Conservation (phyloP, 345 rosid species). For the Euphorbia tirucalli region DNA sequence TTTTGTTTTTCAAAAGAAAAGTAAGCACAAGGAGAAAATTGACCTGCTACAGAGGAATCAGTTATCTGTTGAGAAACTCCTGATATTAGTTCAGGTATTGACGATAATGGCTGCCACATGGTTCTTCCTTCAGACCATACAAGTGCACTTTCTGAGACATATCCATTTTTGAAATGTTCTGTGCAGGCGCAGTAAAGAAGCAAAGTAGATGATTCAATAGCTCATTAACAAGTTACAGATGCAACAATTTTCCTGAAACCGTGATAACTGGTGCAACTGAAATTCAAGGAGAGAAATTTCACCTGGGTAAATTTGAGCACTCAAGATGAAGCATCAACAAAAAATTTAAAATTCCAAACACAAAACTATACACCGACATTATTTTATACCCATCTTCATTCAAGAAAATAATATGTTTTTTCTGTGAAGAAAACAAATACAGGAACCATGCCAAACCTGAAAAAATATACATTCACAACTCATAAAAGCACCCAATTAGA, state of each 20-base stretch:
- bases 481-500: background rate
- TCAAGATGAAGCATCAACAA: background rate
- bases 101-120: constrained; percentile 76
- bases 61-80: constrained; percentile 40
- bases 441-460: constrained; percentile 19
- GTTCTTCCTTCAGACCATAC: constrained; percentile 89
- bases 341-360: background rate
- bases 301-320: constrained; percentile 25
- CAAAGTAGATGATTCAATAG: constrained; percentile 43
- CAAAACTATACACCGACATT: background rate
- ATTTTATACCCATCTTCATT: constrained; percentile 9
- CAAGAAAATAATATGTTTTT: background rate
- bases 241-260: constrained; percentile 42
- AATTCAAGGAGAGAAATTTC: constrained; percentile 23
- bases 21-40: background rate
- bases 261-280: constrained; percentile 24
- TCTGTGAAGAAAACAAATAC: background rate
- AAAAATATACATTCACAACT: background rate
- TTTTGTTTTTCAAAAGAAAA: background rate
- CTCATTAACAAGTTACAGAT: constrained; percentile 44
- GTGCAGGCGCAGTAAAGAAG: constrained; percentile 52
- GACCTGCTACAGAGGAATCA: constrained; percentile 42
- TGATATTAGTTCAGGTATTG: constrained; percentile 58
- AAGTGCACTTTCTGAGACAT: constrained; percentile 58
- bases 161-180: constrained; percentile 86